phyloP scores from a whole-genome alignment of 768 basidiomycete species.

The Naganishia vaughanmartiniae region DNA sequence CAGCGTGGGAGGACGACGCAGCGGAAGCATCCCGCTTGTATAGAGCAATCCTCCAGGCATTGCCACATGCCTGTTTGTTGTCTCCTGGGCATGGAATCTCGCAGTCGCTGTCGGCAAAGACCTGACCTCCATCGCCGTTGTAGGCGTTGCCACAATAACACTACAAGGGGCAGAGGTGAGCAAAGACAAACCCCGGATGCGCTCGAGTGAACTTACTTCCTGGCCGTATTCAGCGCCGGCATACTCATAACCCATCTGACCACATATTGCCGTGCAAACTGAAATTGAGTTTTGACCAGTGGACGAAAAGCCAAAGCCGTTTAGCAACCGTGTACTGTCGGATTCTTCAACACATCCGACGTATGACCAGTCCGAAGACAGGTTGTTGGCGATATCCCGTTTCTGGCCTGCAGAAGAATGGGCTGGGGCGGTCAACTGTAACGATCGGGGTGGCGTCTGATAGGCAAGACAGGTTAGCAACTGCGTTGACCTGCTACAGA shows the following conservation, averaged over 20 bases:
- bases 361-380: conserved; percentile 48
- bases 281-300: conserved; percentile 21
- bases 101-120: conserved; percentile 38
- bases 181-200: not conserved
- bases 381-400: conserved; percentile 34
- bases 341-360: conserved; percentile 49
- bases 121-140: conserved; percentile 39
- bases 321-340: conserved; percentile 41
- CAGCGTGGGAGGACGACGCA: conserved; percentile 34
- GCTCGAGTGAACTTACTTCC: conserved; percentile 39
- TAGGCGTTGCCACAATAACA: conserved; percentile 51
- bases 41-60: conserved; percentile 43
- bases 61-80: conserved; percentile 47
- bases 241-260: conserved; percentile 40
- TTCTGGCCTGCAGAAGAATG: conserved; percentile 30
- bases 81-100: conserved; percentile 47
- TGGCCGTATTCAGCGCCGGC: conserved; percentile 47
- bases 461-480: not conserved
- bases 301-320: conserved; percentile 45
- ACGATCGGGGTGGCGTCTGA: conserved; percentile 43
- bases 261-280: conserved; percentile 46
- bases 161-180: conserved; percentile 24
- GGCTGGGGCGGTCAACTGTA: conserved; percentile 21
- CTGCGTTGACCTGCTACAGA: no score
- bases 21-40: conserved; percentile 37